Evolutionary conservation across 306 rosid species (phyloP).

Genomic region (Lablab purpureus): DNA sequence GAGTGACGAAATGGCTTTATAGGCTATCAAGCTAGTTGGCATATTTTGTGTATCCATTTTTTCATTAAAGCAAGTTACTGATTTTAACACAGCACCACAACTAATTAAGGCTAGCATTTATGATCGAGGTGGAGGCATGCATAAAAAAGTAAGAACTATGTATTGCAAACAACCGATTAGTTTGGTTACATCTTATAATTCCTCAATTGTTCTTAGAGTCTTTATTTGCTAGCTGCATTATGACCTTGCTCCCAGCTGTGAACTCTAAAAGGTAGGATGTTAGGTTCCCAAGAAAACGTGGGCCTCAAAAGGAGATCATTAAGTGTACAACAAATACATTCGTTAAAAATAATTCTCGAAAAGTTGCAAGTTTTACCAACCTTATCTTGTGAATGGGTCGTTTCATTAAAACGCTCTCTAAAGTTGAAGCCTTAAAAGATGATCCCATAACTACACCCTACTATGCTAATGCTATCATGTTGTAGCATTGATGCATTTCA

Average conservation of each 20-base stretch:
- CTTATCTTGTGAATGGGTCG: background rate
- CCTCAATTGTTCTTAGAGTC: background rate
- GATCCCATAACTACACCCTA: background rate
- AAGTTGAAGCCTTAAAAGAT: background rate
- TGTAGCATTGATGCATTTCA: background rate
- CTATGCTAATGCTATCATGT: background rate
- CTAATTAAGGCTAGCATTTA: constrained; percentile 21
- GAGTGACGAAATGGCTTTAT: constrained; percentile 3
- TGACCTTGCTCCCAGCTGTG: background rate
- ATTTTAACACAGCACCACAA: background rate
- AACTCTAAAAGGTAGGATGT: constrained; percentile 8
- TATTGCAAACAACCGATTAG: background rate
- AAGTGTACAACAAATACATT: background rate
- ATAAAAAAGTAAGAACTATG: background rate
- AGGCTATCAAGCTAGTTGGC: constrained; percentile 13
- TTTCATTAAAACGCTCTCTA: background rate
- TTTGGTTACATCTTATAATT: constrained; percentile 3
- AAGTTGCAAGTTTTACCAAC: constrained; percentile 1
- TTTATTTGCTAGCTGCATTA: background rate
- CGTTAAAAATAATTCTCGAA: background rate
- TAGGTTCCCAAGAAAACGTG: background rate
- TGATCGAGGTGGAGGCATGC: constrained; percentile 22
- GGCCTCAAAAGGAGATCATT: background rate
- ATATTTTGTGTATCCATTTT: background rate
- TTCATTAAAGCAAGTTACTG: background rate